Base-by-base conservation (phyloP, 192 early-diverging fungal genomes). In the Umbelopsis sp. region DNA sequence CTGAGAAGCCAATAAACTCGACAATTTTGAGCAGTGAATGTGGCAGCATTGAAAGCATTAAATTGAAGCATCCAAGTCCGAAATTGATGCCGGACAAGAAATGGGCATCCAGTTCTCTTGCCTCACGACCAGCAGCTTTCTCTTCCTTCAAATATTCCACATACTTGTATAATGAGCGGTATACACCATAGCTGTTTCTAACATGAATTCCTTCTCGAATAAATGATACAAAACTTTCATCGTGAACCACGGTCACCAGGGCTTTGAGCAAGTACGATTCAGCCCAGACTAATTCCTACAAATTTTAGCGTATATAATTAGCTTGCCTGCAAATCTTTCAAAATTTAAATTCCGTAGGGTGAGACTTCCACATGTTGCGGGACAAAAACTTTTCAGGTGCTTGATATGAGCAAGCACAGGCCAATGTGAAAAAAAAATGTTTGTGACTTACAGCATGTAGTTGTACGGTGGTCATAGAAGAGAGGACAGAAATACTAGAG, bases 1-100 rank as follows among this genome's bases (percentile, higher is more conserved):
- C 89, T 2, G 86, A 77, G 77, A 95, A 97, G 0, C 95, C 95
- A 22, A 95, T 91, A 47, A 95, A 78, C 74, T 97, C 94, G 18
- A 94, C 86, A 37, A 97, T 79, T 46, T 90, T 87, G 61, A 95
- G 77, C 6, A 93, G 83, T 51, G 84, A 81, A 0, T 85, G 75
- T 1, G 95, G 95, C 52, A 97, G 66, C 71, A 95, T 87, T 35
- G 89, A 91, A 21, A 97, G 82, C 37, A 93, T 81, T n/a, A 97
- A 76, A 50, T 91, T 92, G 76, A 95, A 95, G 61, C 85, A 82
- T 4, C 92, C 93, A 53, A 93, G 85, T n/a, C 89, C 91, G 18
- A 93, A 84, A 6, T 88, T 83, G 3, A 95, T 87, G 35, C 93
- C 94, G 9, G 90, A 90, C 67, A 91, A 87, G 78, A 95, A 91